Evolutionary conservation across 2,329 filamentous ascomycete species (phyloP).

Genomic region (Exophiala phaeomuriformis): DNA sequence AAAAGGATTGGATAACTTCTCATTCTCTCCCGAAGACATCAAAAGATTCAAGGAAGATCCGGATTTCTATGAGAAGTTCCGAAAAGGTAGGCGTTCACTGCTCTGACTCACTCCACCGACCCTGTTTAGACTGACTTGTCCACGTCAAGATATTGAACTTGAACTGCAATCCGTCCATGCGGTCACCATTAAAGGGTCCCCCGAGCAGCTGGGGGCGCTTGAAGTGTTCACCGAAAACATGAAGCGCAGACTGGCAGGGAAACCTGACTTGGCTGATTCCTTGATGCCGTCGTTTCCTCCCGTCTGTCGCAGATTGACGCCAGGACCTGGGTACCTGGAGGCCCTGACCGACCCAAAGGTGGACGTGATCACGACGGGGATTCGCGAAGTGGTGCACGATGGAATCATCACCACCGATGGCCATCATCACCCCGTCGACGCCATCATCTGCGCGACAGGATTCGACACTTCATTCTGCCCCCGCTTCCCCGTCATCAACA

Average conservation of each 20-base stretch:
- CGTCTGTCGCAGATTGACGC: slow-evolving; percentile 39
- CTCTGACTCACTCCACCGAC: neutral
- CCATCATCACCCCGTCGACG: slow-evolving; percentile 30
- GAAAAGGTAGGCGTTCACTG: slow-evolving; percentile 15
- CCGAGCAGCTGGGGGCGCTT: slow-evolving; percentile 25
- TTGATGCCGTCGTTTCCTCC: slow-evolving; percentile 34
- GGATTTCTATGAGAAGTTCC: slow-evolving; percentile 9
- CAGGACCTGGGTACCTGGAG: slow-evolving; percentile 38
- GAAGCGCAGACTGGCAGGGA: slow-evolving; percentile 35
- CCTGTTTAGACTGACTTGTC: neutral
- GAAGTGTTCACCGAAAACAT: slow-evolving; percentile 37
- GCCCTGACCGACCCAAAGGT: slow-evolving; percentile 24
- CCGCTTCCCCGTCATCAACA: slow-evolving; percentile 32
- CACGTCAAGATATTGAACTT: neutral
- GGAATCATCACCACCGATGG: slow-evolving; percentile 28
- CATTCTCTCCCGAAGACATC: slow-evolving; percentile 13
- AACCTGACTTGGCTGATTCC: slow-evolving; percentile 18
- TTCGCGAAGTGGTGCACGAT: slow-evolving; percentile 9
- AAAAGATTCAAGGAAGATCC: slow-evolving; percentile 6
- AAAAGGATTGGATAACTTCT: slow-evolving; percentile 23
- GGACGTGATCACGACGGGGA: slow-evolving; percentile 12
- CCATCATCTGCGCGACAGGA: slow-evolving; percentile 36
- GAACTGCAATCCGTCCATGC: slow-evolving; percentile 4
- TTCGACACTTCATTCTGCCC: slow-evolving; percentile 34
- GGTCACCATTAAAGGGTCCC: slow-evolving; percentile 11